A percentile compares a stretch with the other conserved stretches of the same genome.
Conservation (phyloP, 2,329 filamentous ascomycete genomes). For the Colletotrichum sp. region DNA sequence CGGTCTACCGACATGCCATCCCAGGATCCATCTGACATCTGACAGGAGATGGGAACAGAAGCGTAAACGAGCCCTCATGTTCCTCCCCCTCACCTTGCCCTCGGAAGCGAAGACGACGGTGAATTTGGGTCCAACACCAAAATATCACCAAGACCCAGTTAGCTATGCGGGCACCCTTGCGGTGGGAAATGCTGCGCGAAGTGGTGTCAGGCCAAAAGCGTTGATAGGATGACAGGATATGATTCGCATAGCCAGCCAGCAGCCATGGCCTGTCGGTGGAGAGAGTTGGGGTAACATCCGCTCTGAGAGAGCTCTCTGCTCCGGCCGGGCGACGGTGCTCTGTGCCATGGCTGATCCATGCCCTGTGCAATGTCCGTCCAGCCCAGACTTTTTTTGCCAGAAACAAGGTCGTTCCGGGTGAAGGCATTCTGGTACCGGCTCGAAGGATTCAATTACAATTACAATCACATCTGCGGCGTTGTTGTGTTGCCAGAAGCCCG, state of each 20-base stretch:
- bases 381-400: neutral
- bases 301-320: neutral
- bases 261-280: neutral
- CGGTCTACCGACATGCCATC: neutral
- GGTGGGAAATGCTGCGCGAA: neutral
- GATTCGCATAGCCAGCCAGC: neutral
- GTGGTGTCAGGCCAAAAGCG: neutral
- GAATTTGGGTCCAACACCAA: neutral
- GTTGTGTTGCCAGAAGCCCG: neutral
- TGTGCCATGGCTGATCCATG: neutral
- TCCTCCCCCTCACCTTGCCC: neutral
- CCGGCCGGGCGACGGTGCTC: neutral
- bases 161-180: neutral
- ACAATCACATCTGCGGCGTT: neutral
- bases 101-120: neutral
- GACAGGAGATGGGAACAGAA: neutral
- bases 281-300: neutral
- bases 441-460: neutral
- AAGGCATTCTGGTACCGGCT: neutral
- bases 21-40: constrained; percentile 3
- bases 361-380: neutral
- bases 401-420: neutral
- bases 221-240: neutral
- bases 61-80: neutral
- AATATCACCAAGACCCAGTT: neutral